phyloP scores from a whole-genome alignment of 2,329 filamentous ascomycete genomes.

The Penicillium sp. region DNA sequence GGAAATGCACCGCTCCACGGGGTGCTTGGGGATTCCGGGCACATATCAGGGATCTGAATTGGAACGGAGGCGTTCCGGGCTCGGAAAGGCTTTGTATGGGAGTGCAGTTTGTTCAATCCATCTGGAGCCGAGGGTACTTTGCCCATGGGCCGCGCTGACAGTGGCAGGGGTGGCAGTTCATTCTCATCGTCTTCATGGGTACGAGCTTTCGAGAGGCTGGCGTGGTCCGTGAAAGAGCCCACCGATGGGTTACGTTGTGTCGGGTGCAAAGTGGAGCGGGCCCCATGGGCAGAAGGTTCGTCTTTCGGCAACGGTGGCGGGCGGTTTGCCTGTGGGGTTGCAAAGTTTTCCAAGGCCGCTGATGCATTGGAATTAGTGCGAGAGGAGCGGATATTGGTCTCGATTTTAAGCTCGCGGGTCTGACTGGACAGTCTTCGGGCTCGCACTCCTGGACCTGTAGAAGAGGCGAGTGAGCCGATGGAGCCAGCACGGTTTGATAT shows the following conservation, averaged over 20 bases:
- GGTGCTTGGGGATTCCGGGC: slow-evolving; percentile 69
- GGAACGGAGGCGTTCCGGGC: slow-evolving; percentile 69
- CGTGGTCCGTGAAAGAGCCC: slow-evolving; percentile 39
- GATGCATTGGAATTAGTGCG: slow-evolving; percentile 22
- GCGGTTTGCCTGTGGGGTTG: slow-evolving; percentile 22
- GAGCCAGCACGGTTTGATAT: slow-evolving; percentile 18
- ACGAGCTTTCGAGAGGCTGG: slow-evolving; percentile 43
- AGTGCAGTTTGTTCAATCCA: slow-evolving; percentile 64
- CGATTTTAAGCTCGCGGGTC: slow-evolving; percentile 83
- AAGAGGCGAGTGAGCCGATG: slow-evolving; percentile 21
- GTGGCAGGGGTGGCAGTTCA: slow-evolving; percentile 31
- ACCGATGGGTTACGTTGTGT: slow-evolving; percentile 35
- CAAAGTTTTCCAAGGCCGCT: slow-evolving; percentile 29
- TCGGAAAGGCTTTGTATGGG: slow-evolving; percentile 69
- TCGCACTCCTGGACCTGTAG: slow-evolving; percentile 56
- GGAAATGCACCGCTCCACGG: slow-evolving; percentile 69
- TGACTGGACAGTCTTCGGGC: slow-evolving; percentile 77
- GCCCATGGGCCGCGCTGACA: slow-evolving; percentile 35
- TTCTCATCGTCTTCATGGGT: slow-evolving; percentile 45
- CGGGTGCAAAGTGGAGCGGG: slow-evolving; percentile 21
- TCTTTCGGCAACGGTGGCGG: slow-evolving; percentile 33
- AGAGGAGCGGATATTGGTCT: slow-evolving; percentile 57
- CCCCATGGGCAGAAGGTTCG: slow-evolving; percentile 21
- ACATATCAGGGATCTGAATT: slow-evolving; percentile 57
- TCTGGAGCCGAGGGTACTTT: slow-evolving; percentile 43